Evolutionary conservation across 129 eudicot species (phyloP), one percentile per base, ranked within the genome.

Genomic region (Logfia minima): DNA sequence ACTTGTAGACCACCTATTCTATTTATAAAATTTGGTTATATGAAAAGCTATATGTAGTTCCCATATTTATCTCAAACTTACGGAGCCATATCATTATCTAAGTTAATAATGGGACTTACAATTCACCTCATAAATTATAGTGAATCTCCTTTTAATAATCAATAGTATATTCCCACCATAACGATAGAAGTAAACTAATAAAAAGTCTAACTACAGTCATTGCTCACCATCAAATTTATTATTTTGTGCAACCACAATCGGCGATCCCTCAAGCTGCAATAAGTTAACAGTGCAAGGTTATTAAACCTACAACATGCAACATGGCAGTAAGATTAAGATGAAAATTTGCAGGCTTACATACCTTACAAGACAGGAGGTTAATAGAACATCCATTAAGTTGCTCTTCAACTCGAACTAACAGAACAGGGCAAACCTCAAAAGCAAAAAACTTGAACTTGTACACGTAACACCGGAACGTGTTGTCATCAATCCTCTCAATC

Each of bases 361-460:
- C 98, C 98, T 93, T 90, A 76, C 98, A 93, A 56, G 98, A 93
- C 88, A 90, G 75, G 72, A 93, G 92, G 81, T 89, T 90, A 71
- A 93, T 93, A 75, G 88, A 93, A 77, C 96, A 88, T 18, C 98
- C 98, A 75, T 84, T 70, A 67, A 86, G 91, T 51, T 88, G 97
- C 74, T 85, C 97, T 34, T 93, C 96, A 70, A 93, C 98, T 68
- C 80, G 80, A 79, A 93, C 98, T 81, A 88, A 66, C 91, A 93
- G 80, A 79, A 93, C 98, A 62, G 97, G 97, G 76, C 98, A 93
- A 35, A 90, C 97, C 77, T 90, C 97, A 80, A 93, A 88, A 5
- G 90, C 84, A 75, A 90, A 87, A 79, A 93, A 93, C 89, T 90
- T 93, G 60, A 93, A 85, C 31, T 65, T 87, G 70, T 90, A 88